Evolutionary conservation across 192 early-diverging fungal genomes (phyloP).

Genomic region (Paraglomus brasilianum): DNA sequence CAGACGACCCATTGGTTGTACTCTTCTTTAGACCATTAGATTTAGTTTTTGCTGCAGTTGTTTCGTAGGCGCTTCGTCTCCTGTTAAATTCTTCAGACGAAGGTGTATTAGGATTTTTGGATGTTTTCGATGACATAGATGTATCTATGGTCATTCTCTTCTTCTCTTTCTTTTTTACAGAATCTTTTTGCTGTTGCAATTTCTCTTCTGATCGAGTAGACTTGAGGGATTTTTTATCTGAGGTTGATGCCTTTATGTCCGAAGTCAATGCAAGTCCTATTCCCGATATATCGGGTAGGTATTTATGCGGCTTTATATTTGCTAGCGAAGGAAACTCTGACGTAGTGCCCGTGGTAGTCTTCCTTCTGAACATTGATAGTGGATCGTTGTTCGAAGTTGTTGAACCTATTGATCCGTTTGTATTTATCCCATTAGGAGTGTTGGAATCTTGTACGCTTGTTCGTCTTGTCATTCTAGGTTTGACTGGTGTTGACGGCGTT

Average conservation of each 20-base stretch:
- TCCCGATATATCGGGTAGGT: not conserved
- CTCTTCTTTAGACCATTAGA: not conserved
- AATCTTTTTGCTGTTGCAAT: not conserved
- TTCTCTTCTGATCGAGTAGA: conserved; percentile 21
- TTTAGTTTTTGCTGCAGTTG: not conserved
- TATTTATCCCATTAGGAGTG: not conserved
- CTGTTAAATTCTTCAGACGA: not conserved
- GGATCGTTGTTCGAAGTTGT: not conserved
- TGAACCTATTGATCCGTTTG: not conserved
- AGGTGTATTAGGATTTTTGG: not conserved
- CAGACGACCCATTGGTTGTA: not conserved
- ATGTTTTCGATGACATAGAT: conserved; percentile 5
- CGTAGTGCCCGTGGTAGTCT: not conserved
- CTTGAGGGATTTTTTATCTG: conserved; percentile 19
- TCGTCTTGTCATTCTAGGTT: not conserved
- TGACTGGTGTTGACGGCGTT: not conserved
- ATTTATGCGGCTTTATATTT: not conserved
- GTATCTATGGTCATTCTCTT: conserved; percentile 22
- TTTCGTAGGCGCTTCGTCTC: not conserved
- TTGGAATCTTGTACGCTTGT: not conserved
- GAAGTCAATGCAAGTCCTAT: not conserved
- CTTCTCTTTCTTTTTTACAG: conserved; percentile 9
- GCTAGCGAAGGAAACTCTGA: not conserved
- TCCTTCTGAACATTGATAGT: not conserved
- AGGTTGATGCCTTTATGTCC: not conserved